These are phyloP conservation scores for Penicillium sp. DNA, from an alignment of 2,329 filamentous ascomycete species.

Conservation along the genomic window DNA sequence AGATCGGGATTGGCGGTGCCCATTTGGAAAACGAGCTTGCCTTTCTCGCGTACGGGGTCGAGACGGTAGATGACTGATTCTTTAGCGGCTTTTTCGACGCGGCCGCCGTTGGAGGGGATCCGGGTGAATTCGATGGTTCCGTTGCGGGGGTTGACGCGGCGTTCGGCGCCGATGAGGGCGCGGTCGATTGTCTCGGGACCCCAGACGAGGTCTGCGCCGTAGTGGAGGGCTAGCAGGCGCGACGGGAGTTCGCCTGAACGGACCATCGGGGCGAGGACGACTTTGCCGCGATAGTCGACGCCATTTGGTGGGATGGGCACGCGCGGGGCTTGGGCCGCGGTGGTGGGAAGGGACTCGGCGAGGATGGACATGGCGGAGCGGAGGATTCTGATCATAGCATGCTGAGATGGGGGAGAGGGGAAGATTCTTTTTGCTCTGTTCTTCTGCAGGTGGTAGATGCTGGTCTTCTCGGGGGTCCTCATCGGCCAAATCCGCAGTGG, in stretches of 20 bases:
- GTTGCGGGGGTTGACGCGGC: constrained; percentile 73
- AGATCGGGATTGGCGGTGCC: constrained; percentile 81
- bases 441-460: background rate
- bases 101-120: constrained; percentile 67
- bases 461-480: constrained; percentile 10
- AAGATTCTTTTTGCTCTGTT: background rate
- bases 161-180: constrained; percentile 82
- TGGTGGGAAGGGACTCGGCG: constrained; percentile 28
- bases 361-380: constrained; percentile 58
- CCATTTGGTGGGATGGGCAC: constrained; percentile 85
- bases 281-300: constrained; percentile 89
- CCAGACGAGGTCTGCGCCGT: constrained; percentile 97
- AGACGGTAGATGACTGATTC: constrained; percentile 80
- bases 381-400: constrained; percentile 46
- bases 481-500: constrained; percentile 9
- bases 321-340: constrained; percentile 53
- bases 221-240: constrained; percentile 83
- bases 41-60: constrained; percentile 73
- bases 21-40: constrained; percentile 83
- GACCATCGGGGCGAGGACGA: constrained; percentile 97
- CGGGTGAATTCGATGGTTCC: constrained; percentile 84
- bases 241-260: constrained; percentile 94
- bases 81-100: constrained; percentile 40
- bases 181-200: constrained; percentile 94
- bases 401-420: constrained; percentile 13